These are phyloP conservation scores for Pseudozyma sp. DNA, from an alignment of 1,284 basidiomycete species.

Conservation along the genomic window DNA sequence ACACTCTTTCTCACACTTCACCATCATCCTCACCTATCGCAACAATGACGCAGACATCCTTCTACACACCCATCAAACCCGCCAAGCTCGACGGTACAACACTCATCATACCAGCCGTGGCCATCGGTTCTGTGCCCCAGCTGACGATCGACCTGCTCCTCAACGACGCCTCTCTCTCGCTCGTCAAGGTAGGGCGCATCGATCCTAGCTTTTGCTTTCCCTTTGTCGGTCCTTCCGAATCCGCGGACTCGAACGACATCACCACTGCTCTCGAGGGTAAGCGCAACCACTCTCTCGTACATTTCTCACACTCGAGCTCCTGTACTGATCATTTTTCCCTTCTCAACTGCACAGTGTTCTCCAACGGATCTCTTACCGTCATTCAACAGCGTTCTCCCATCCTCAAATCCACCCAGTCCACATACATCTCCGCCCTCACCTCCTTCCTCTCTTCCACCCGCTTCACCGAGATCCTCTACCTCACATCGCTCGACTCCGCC, in stretches of 20 bases:
- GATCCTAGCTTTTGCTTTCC: conserved; percentile 55
- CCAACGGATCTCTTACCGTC: conserved; percentile 33
- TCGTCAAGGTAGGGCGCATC: conserved; percentile 46
- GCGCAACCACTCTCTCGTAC: background rate
- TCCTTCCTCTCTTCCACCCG: conserved; percentile 8
- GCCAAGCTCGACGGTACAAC: conserved; percentile 34
- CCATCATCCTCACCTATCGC: background rate
- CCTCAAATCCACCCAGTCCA: conserved; percentile 30
- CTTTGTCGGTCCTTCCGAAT: conserved; percentile 54
- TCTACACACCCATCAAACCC: conserved; percentile 18
- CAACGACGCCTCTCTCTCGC: conserved; percentile 26
- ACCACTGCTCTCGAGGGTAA: conserved; percentile 35
- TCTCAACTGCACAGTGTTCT: conserved; percentile 27
- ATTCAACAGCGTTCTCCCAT: conserved; percentile 62
- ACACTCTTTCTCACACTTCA: conserved; percentile 14
- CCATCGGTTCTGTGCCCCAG: conserved; percentile 62
- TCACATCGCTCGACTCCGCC: conserved; percentile 52
- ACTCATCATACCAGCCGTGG: conserved; percentile 56
- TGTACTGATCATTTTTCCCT: background rate
- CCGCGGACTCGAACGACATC: conserved; percentile 4
- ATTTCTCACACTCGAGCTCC: background rate
- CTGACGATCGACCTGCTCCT: conserved; percentile 61
- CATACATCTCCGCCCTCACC: conserved; percentile 28
- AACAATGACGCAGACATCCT: conserved; percentile 19
- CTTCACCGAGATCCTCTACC: conserved; percentile 23